A percentile compares a stretch with the other conserved stretches of the same genome.
phyloP scores from a whole-genome alignment of 768 basidiomycete genomes.

The Leccinum obscurum region DNA sequence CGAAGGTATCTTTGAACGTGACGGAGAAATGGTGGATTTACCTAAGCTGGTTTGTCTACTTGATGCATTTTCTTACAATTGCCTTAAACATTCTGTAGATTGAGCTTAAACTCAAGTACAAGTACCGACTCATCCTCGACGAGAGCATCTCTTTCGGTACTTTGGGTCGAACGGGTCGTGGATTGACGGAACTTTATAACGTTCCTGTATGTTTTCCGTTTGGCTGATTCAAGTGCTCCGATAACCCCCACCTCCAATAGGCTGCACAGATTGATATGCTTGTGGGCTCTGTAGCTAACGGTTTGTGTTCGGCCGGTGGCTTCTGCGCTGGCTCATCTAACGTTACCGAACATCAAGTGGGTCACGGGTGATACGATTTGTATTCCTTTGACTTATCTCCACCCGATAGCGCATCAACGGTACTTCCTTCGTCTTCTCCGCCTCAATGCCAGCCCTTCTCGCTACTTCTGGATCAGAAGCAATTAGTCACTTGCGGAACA shows the following conservation, averaged over 20 bases:
- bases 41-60: conserved; percentile 81
- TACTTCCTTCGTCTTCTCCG: conserved; percentile 93
- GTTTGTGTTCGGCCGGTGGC: conserved; percentile 82
- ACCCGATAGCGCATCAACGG: conserved; percentile 84
- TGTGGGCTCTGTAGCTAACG: conserved; percentile 86
- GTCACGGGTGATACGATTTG: conserved; percentile 1
- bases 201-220: conserved; percentile 66
- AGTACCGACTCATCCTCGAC: conserved; percentile 93
- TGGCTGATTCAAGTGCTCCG: background rate
- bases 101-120: conserved; percentile 93
- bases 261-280: conserved; percentile 92
- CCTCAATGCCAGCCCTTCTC: conserved; percentile 88
- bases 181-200: conserved; percentile 92
- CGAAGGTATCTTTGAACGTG: conserved; percentile 95
- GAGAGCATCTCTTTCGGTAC: conserved; percentile 93
- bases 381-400: background rate
- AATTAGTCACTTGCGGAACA: conserved; percentile 73
- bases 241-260: conserved; percentile 37
- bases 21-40: conserved; percentile 89
- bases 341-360: conserved; percentile 87
- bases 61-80: background rate
- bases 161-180: conserved; percentile 91
- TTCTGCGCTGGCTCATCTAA: conserved; percentile 90
- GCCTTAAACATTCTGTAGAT: conserved; percentile 50
- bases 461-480: conserved; percentile 86